Base-by-base conservation (phyloP, 31 red algal species). In the Odonthalia washingtoniensis region DNA sequence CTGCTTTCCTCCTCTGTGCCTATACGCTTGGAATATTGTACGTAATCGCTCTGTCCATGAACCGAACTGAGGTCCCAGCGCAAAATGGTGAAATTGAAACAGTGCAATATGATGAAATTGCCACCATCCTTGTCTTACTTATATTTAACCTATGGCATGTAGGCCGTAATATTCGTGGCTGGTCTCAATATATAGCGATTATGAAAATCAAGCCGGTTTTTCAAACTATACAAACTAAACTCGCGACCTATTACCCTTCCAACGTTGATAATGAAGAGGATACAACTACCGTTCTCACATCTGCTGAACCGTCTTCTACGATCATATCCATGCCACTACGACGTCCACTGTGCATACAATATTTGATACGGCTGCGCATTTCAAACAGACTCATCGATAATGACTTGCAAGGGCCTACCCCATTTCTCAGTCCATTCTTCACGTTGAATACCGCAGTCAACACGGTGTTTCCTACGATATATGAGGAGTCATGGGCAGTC, bases 111-210 rank as follows among this genome's bases (percentile, higher is more conserved):
- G 77, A 81, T 65, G 77, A 81, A 34, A 40, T 81, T 4, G 77
- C 77, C 77, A 36, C 77, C 53, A 36, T 81, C 30, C 77, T 81
- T 35, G 77, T 57, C 3, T 57, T 81, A 2, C 77, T 81, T 3
- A 45, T 81, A 36, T 81, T 90, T 44, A 82, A 90, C 78, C 40
- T 90, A 68, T 90, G 87, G 87, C 78, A 83, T 41, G 43, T 90
- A 4, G 78, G 42, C 0, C 77, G 78, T 4, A 83, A 83, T 42
- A 31, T 83, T 40, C 80, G 80, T 24, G 87, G 78, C 1, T 83
- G 87, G 78, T 1, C 65, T 1, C 87, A 90, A 61, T 83, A 61
- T 45, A 74, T 41, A 27, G 87, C 87, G 5, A 40, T 90, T 18
- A 44, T 53, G 18, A 82, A 77, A 45, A 41, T 90, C 5, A 16